phyloP scores from a whole-genome alignment of 441 rosid genomes.

The Arabidopsis hybrid region DNA sequence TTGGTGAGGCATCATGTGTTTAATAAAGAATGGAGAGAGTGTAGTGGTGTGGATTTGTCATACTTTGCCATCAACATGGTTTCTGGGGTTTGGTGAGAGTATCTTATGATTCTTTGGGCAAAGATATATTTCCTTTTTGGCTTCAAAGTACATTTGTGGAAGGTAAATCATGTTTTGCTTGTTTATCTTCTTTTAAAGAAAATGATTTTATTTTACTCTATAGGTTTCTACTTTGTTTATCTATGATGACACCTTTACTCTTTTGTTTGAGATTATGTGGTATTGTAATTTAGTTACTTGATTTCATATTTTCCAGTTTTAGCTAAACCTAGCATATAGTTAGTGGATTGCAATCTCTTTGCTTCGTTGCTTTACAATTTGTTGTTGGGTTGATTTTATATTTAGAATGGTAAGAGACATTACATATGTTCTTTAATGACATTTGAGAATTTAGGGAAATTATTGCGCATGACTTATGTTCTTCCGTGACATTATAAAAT shows the following conservation, averaged over 20 bases:
- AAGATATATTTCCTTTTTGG: conserved; percentile 4
- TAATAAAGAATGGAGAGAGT: neutral
- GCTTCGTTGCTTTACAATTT: neutral
- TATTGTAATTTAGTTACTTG: neutral
- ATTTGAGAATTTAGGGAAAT: neutral
- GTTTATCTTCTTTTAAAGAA: neutral
- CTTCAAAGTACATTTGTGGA: neutral
- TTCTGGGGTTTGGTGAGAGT: conserved; percentile 27
- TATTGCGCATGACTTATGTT: neutral
- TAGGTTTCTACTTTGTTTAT: neutral
- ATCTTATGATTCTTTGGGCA: conserved; percentile 13
- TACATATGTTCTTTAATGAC: neutral
- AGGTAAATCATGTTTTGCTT: neutral
- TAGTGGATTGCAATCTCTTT: neutral
- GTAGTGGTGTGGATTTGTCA: conserved; percentile 19
- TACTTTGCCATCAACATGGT: conserved; percentile 16
- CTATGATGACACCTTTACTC: neutral
- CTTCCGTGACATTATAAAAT: neutral
- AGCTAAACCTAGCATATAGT: neutral
- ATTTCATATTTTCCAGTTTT: neutral
- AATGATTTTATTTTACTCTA: neutral
- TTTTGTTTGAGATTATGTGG: neutral
- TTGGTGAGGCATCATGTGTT: neutral
- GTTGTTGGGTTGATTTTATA: neutral
- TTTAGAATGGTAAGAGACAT: neutral